Conservation (phyloP, 1,284 basidiomycete species). For the Phellinidium pouzarii region DNA sequence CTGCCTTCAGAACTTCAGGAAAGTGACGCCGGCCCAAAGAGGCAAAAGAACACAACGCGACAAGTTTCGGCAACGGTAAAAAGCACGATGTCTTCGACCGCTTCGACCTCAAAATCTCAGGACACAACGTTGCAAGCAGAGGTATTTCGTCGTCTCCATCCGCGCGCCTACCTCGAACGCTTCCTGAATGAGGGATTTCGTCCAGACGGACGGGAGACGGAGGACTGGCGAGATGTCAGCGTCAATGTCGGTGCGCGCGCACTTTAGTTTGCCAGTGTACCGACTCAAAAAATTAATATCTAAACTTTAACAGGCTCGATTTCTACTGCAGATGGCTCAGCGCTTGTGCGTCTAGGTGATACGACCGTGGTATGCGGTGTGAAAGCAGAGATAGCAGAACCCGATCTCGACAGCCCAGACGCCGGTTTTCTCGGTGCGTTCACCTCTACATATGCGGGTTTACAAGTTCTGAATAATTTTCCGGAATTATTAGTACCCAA, state of each 20-base stretch:
- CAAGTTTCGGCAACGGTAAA: neutral
- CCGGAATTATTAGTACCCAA: conserved; percentile 64
- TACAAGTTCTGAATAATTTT: neutral
- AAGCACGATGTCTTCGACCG: conserved; percentile 1
- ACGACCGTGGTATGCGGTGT: conserved; percentile 91
- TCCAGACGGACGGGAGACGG: conserved; percentile 66
- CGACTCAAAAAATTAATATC: neutral
- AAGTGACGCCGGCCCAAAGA: too few relatives aligned
- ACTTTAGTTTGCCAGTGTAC: neutral
- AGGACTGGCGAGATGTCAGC: conserved; percentile 60
- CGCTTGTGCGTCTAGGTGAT: conserved; percentile 82
- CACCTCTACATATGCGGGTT: neutral
- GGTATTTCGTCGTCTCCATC: conserved; percentile 79
- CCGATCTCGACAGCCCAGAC: conserved; percentile 67
- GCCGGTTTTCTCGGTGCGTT: conserved; percentile 77
- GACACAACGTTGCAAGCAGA: conserved; percentile 44
- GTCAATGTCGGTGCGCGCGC: conserved; percentile 62
- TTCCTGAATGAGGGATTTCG: conserved; percentile 67
- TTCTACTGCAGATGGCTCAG: conserved; percentile 85
- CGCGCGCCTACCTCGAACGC: conserved; percentile 71
- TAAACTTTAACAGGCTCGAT: conserved; percentile 58
- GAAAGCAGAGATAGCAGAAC: conserved; percentile 91
- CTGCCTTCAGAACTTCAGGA: too few relatives aligned
- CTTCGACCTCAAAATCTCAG: conserved; percentile 4
- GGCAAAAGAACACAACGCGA: neutral